Evolutionary conservation across 768 basidiomycete species (phyloP), one percentile per base, ranked within the genome.

Genomic region (Clitopilus hobsonii): DNA sequence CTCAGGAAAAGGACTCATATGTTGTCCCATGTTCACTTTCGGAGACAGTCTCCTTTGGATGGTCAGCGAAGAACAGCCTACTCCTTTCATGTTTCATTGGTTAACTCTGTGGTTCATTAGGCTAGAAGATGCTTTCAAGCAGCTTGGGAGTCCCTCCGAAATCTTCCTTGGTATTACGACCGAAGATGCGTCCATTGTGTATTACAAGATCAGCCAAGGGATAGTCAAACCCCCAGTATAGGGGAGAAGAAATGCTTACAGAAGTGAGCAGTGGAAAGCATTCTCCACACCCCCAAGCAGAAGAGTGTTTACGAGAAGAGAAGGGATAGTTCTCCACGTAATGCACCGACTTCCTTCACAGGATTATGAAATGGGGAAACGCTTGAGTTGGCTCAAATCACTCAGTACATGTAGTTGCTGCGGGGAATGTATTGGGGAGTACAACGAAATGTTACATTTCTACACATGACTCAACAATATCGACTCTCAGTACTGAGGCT

Each of bases 141-240:
- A 71, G 11, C 70, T 89, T 11, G 69, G 68, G 6, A 68, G 71
- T 45, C 76, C 77, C 11, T 66, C 74, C 32, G 74, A 81, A 52
- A 68, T 91, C 48, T 86, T 81, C 61, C 67, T 92, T 26, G 90
- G 85, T 11, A 86, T 91, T 54, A 84, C 83, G 41, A 80, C 85
- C 0, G 83, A 88, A 51, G 90, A 92, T 61, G 84, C 90, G 10
- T 91, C 90, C 7, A 85, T 88, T 47, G 90, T 92, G 51, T 92
- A 92, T 67, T 92, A 92, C 70, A 89, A 88, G 62, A 75, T 92
- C 56, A 86, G 85, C 63, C 76, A 78, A 50, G 90, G 89, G 54
- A 87, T 92, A 27, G 82, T 85, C 57, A 91, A 91, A 61, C 89
- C 88, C 23, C 74, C 79, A 10, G 70, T 88, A 45, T 88, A 61